Conservation (phyloP, 2,329 filamentous ascomycete genomes). For the Aspergillus clavatus region DNA sequence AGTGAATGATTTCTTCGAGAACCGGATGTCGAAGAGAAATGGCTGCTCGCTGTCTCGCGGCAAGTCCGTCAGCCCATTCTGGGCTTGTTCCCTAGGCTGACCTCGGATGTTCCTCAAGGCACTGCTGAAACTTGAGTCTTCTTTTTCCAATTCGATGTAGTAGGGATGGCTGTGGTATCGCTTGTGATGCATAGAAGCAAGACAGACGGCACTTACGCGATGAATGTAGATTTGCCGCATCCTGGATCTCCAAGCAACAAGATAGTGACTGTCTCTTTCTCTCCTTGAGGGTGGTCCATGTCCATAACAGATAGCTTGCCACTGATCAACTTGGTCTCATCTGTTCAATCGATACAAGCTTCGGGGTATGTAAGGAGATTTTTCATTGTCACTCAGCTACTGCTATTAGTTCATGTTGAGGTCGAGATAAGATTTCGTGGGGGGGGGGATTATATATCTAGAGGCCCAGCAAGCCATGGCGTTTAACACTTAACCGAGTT, state of each 20-base stretch:
- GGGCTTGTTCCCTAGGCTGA: constrained; percentile 16
- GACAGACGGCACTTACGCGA: constrained; percentile 53
- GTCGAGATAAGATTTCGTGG: neutral
- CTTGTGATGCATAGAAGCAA: neutral
- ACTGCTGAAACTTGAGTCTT: neutral
- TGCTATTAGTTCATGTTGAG: neutral
- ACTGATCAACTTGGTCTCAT: neutral
- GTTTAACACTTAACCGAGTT: no score
- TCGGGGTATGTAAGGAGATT: neutral
- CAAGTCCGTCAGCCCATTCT: constrained; percentile 35
- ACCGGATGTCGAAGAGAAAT: constrained; percentile 54
- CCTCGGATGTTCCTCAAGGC: constrained; percentile 17
- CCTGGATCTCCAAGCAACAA: constrained; percentile 56
- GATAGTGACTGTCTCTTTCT: constrained; percentile 33
- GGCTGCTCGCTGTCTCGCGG: constrained; percentile 55
- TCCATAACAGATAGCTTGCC: neutral
- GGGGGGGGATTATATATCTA: neutral
- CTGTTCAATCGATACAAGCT: neutral
- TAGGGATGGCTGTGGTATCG: neutral
- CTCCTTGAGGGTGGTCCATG: neutral
- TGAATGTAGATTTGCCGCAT: constrained; percentile 59
- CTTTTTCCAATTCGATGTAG: neutral
- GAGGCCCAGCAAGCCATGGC: no score
- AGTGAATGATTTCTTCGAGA: constrained; percentile 52
- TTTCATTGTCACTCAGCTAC: neutral